A percentile compares a stretch with the other conserved stretches of the same genome.
Evolutionary conservation across 2,329 filamentous ascomycete genomes (phyloP).

Genomic region (Bipolaris cookei): DNA sequence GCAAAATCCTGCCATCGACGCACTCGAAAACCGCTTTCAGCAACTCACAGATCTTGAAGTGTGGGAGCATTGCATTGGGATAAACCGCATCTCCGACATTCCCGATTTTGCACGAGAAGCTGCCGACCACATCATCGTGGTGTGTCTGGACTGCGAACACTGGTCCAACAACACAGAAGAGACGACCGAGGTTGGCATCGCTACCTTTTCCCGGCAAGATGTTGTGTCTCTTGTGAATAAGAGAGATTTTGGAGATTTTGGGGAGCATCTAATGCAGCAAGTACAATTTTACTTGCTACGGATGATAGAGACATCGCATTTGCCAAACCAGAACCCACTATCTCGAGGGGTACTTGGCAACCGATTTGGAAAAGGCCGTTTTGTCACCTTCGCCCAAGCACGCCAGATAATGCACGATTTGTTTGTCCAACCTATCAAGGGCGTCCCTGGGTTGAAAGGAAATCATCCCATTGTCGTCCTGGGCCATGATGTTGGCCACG

Average conservation of each 20-base stretch:
- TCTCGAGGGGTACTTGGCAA: constrained; percentile 26
- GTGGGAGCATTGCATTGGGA: constrained; percentile 12
- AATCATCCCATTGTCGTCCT: constrained; percentile 31
- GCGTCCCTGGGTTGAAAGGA: constrained; percentile 7
- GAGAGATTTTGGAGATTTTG: constrained; percentile 19
- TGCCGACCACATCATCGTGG: constrained; percentile 18
- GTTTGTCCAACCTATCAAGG: constrained; percentile 22
- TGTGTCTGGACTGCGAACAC: constrained; percentile 36
- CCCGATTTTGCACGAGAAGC: constrained; percentile 13
- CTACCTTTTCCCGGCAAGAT: constrained; percentile 14
- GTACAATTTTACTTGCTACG: constrained; percentile 33
- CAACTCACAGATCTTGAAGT: constrained; percentile 12
- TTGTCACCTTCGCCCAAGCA: constrained; percentile 21
- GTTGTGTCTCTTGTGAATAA: not conserved
- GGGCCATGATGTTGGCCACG: constrained; percentile 31
- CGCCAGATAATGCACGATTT: constrained; percentile 18
- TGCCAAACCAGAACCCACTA: constrained; percentile 9
- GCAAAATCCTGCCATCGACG: not conserved
- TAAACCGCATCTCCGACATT: not conserved
- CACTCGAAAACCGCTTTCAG: constrained; percentile 4
- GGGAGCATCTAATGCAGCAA: constrained; percentile 25
- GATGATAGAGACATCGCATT: constrained; percentile 27
- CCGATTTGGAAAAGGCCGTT: constrained; percentile 30
- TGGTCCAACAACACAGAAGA: constrained; percentile 27
- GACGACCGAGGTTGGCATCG: constrained; percentile 34